Evolutionary conservation across 2,329 filamentous ascomycete genomes (phyloP).

Genomic region (Trichoderma atrobrunneum): DNA sequence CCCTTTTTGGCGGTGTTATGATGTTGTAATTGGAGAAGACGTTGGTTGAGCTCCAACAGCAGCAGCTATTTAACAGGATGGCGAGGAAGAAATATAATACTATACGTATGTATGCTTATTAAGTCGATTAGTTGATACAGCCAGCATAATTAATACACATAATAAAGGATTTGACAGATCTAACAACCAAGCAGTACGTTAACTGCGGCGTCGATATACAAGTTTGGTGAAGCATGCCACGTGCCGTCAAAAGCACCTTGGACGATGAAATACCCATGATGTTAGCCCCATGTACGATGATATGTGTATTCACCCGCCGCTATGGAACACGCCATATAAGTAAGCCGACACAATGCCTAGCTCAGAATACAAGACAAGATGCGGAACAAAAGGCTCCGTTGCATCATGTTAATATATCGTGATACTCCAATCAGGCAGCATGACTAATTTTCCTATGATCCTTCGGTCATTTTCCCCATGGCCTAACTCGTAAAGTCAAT

Average conservation of each 20-base stretch:
- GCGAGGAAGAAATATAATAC: background rate
- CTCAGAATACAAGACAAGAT: background rate
- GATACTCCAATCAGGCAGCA: background rate
- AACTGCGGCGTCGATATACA: too few species aligned
- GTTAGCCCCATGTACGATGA: background rate
- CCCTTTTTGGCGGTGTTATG: conserved; percentile 35
- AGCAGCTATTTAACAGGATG: background rate
- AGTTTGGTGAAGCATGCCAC: too few species aligned
- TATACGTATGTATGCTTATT: background rate
- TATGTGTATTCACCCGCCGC: too few species aligned
- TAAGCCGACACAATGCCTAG: too few species aligned
- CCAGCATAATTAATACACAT: background rate
- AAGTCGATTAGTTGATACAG: background rate
- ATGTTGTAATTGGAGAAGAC: conserved; percentile 28
- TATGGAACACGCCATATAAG: too few species aligned
- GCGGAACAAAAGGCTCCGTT: too few species aligned
- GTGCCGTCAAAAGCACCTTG: too few species aligned
- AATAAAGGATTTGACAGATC: background rate
- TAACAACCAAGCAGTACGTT: background rate
- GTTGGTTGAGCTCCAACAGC: background rate
- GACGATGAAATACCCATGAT: background rate
- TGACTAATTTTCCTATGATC: background rate
- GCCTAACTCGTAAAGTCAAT: conserved; percentile 1
- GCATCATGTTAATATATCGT: background rate
- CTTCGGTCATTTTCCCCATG: background rate